Evolutionary conservation across 108 stramenopile species (phyloP).

Genomic region (Seminavis robusta): DNA sequence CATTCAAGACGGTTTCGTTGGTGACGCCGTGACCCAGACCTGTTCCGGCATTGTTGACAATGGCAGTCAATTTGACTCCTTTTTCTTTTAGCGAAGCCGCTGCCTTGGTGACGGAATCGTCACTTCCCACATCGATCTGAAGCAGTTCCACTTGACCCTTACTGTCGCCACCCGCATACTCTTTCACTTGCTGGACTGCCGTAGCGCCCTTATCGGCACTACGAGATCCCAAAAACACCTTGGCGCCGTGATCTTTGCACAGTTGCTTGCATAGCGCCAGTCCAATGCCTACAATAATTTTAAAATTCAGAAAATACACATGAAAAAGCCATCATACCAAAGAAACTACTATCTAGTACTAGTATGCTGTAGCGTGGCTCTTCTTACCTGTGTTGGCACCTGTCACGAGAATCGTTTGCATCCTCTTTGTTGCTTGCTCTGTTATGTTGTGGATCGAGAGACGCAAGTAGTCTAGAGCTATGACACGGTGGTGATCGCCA

Average conservation of each 20-base stretch:
- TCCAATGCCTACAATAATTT: slow-evolving; percentile 55
- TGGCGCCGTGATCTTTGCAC: slow-evolving; percentile 39
- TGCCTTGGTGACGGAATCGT: slow-evolving; percentile 42
- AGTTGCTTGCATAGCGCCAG: slow-evolving; percentile 52
- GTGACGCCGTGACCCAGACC: slow-evolving; percentile 23
- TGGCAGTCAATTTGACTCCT: slow-evolving; percentile 38
- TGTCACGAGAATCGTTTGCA: slow-evolving; percentile 31
- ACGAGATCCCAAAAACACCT: slow-evolving; percentile 55
- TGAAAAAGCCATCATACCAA: background rate
- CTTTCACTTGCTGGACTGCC: slow-evolving; percentile 49
- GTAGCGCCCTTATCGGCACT: slow-evolving; percentile 25
- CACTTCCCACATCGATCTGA: slow-evolving; percentile 41
- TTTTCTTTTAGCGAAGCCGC: slow-evolving; percentile 22
- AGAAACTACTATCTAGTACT: background rate
- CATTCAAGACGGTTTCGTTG: slow-evolving; percentile 35
- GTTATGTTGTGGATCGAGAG: too few species aligned
- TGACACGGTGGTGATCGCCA: too few species aligned
- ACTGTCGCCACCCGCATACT: slow-evolving; percentile 20
- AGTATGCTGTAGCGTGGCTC: background rate
- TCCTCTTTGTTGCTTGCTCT: too few species aligned
- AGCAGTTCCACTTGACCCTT: slow-evolving; percentile 41
- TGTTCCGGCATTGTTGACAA: slow-evolving; percentile 74
- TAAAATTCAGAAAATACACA: background rate
- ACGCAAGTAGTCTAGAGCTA: too few species aligned
- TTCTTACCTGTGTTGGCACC: slow-evolving; percentile 35